Evolutionary conservation across 2,329 filamentous ascomycete genomes (phyloP), one percentile per base, ranked within the genome.

Genomic region (Ascochyta pisi): DNA sequence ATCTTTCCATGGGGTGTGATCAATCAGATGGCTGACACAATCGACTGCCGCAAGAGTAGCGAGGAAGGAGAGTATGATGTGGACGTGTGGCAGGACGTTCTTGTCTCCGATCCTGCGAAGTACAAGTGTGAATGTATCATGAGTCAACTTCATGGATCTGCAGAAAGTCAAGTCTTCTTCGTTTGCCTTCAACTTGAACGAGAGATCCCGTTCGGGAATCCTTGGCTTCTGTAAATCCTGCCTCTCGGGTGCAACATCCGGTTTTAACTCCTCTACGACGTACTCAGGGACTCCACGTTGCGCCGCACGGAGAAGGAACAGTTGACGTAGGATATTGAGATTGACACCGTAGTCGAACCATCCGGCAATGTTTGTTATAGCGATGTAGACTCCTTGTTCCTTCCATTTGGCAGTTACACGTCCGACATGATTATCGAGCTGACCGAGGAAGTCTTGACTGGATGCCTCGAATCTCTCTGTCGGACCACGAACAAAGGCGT

Each of bases 41-140:
- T 50, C 46, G 39, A 68, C 63, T 7, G 67, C 64, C 50, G 68
- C 58, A 85, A 69, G 16, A 77, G 71, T 13, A 54, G 68, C 73
- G 82, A 90, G 67, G 62, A 89, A 90, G 0, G 84, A 82, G 24
- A 91, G 75, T 4, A 83, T 81, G 0, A 85, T 81, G 61, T 91
- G 87, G 0, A 89, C 65, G 65, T 85, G 89, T 0, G 87, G 82
- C 1, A 89, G 76, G 3, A 85, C 82, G 57, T 87, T 86, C 3
- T 79, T 76, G 40, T 89, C 86, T 0, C 81, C 82, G 26, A 81
- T 78, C 0, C 86, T 79, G 2, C 74, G 71, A 7, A 87, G 77
- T 1, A 84, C 78, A 1, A 84, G 69, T 3, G 73, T 62, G 35
- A 83, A 79, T 0, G 80, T 84, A 2, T 75, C 68, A 31, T 77